These are phyloP conservation scores for Antitrichia curtipendula DNA, from an alignment of 225 moss, liverwort and hornwort species.

Conservation along the genomic window DNA sequence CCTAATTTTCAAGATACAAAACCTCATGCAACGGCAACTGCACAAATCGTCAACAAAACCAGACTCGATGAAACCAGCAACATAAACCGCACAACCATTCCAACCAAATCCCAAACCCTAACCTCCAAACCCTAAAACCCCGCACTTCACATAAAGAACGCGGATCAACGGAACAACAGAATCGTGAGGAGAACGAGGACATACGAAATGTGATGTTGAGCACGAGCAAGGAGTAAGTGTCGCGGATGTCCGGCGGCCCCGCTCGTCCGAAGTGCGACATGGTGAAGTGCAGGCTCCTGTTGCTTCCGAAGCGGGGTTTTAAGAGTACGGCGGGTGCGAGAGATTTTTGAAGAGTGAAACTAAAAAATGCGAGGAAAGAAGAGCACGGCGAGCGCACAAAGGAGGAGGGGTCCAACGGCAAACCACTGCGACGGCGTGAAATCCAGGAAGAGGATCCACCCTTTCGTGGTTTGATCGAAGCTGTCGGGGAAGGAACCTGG, in stretches of 20 bases:
- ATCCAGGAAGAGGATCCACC: neutral
- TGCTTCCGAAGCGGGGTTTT: neutral
- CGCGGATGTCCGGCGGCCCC: conserved; percentile 80
- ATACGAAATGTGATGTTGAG: conserved; percentile 90
- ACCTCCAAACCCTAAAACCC: neutral
- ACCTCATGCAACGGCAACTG: neutral
- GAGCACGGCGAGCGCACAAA: neutral
- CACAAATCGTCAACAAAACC: neutral
- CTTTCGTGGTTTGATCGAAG: neutral
- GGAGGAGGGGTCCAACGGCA: neutral
- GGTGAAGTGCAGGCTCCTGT: neutral
- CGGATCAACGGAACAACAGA: neutral
- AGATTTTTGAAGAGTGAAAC: neutral
- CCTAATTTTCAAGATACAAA: neutral
- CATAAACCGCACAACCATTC: neutral
- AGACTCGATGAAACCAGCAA: neutral
- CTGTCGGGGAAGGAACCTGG: neutral
- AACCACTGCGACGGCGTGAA: neutral
- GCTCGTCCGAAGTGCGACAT: conserved; percentile 90
- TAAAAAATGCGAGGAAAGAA: neutral
- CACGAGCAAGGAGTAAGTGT: conserved; percentile 82
- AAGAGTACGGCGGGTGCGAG: neutral
- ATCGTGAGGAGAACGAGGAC: neutral
- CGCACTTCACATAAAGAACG: neutral
- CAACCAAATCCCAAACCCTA: neutral